These are phyloP conservation scores for Fistulina hepatica DNA, from an alignment of 1,284 basidiomycete genomes.

Conservation along the genomic window DNA sequence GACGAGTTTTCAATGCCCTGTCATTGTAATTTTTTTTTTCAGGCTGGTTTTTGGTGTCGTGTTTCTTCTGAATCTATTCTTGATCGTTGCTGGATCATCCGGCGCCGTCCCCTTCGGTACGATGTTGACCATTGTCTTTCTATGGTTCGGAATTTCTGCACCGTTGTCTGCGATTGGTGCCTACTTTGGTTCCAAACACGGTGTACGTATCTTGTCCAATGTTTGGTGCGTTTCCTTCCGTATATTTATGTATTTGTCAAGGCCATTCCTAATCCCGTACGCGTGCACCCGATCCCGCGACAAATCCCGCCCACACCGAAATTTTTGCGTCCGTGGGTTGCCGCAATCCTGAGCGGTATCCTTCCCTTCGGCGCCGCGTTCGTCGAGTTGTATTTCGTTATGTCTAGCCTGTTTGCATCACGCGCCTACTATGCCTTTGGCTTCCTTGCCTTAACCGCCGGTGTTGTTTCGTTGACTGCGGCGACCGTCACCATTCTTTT, in stretches of 20 bases:
- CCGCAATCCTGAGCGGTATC: conserved; percentile 79
- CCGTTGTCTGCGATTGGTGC: conserved; percentile 68
- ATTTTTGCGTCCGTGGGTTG: conserved; percentile 73
- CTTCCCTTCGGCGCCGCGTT: conserved; percentile 74
- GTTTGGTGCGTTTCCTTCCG: not conserved
- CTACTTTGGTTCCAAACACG: conserved; percentile 78
- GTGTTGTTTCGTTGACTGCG: conserved; percentile 78
- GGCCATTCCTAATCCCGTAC: conserved; percentile 70
- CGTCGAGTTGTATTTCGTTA: conserved; percentile 90
- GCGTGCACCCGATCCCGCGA: conserved; percentile 87
- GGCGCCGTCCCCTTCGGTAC: conserved; percentile 97
- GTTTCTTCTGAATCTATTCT: conserved; percentile 80
- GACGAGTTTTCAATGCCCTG: conserved; percentile 7
- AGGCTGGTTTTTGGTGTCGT: conserved; percentile 75
- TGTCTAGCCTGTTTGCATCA: conserved; percentile 90
- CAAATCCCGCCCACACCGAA: conserved; percentile 83
- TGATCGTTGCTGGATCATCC: conserved; percentile 78
- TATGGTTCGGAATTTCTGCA: conserved; percentile 96
- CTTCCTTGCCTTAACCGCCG: conserved; percentile 84
- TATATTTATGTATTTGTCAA: conserved; percentile 21
- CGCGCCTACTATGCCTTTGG: conserved; percentile 94
- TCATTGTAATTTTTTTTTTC: conserved; percentile 3
- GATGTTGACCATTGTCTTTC: conserved; percentile 75
- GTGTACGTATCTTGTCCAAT: conserved; percentile 39
- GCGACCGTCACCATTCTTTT: conserved; percentile 87